Conservation (phyloP, 78 protist species). For the Paratrimastix pyriformis region DNA sequence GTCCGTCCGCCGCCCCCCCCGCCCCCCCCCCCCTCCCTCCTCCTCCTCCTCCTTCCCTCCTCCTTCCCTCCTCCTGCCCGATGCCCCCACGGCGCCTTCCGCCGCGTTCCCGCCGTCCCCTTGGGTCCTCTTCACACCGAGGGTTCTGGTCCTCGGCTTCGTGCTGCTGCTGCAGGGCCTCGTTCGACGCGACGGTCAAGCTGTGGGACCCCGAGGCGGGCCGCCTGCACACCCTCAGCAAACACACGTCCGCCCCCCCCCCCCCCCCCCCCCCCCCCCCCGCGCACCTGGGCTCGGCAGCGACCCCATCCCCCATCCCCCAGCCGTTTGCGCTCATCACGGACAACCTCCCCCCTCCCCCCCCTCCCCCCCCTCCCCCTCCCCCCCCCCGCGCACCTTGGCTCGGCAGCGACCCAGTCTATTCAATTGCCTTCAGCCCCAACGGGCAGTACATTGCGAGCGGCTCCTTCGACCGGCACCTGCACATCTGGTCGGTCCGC, state of each 20-base stretch:
- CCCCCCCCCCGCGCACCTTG: not conserved
- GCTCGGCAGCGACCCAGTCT: constrained; percentile 52
- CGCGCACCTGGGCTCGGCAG: no score
- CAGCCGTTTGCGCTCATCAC: no score
- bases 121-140: not conserved
- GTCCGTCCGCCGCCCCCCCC: not conserved
- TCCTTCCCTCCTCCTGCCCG: no score
- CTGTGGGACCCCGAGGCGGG: constrained; percentile 52
- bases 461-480: constrained; percentile 56
- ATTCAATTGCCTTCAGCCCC: constrained; percentile 65
- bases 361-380: not conserved
- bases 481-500: constrained; percentile 65
- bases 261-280: no score
- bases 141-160: no score
- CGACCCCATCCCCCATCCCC: no score
- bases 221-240: not conserved
- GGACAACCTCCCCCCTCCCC: no score
- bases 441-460: constrained; percentile 64
- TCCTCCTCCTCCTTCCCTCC: no score
- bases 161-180: not conserved
- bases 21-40: no score
- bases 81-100: no score
- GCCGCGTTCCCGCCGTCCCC: not conserved
- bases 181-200: constrained; percentile 36
- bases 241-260: constrained; percentile 18